A percentile compares a stretch with the other conserved stretches of the same genome.
These are phyloP conservation scores for Nasturtium officinale DNA, from an alignment of 345 rosid species.

Conservation along the genomic window DNA sequence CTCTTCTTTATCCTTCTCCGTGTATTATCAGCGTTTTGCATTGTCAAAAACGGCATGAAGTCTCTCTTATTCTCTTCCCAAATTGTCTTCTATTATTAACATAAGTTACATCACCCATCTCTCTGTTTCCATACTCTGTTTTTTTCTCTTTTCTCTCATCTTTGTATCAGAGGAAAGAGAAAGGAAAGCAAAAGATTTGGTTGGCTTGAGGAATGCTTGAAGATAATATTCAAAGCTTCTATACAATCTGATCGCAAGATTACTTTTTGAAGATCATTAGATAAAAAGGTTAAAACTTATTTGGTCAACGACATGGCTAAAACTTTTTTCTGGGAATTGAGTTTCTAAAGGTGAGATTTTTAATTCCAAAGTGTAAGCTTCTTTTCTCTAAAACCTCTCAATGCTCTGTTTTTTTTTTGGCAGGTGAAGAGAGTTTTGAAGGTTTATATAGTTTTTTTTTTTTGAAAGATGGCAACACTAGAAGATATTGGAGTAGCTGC, in stretches of 20 bases:
- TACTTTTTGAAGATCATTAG: constrained; percentile 12
- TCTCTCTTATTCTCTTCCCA: constrained; percentile 1
- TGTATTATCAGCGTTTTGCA: constrained; percentile 25
- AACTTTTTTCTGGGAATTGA: neutral
- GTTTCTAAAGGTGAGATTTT: constrained; percentile 22
- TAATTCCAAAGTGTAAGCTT: neutral
- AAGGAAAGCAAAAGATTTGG: neutral
- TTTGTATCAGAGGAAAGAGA: constrained; percentile 7
- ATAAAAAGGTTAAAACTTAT: neutral
- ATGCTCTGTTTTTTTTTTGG: neutral
- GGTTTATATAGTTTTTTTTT: constrained; percentile 5
- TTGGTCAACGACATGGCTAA: constrained; percentile 17
- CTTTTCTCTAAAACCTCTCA: constrained; percentile 15
- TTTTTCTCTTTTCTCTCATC: neutral
- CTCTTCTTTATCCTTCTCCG: constrained; percentile 1
- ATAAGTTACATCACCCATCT: neutral
- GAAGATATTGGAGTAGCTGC: constrained; percentile 81
- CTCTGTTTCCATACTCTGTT: constrained; percentile 37
- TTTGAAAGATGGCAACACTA: constrained; percentile 70
- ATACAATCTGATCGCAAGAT: neutral
- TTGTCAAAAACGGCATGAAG: constrained; percentile 32
- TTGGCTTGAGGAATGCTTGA: constrained; percentile 6
- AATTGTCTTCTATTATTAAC: constrained; percentile 21
- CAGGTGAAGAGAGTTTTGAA: constrained; percentile 21
- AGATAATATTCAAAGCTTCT: neutral